These are phyloP conservation scores for Clonostachys rosea DNA, from an alignment of 2,329 filamentous ascomycete species.

Conservation along the genomic window DNA sequence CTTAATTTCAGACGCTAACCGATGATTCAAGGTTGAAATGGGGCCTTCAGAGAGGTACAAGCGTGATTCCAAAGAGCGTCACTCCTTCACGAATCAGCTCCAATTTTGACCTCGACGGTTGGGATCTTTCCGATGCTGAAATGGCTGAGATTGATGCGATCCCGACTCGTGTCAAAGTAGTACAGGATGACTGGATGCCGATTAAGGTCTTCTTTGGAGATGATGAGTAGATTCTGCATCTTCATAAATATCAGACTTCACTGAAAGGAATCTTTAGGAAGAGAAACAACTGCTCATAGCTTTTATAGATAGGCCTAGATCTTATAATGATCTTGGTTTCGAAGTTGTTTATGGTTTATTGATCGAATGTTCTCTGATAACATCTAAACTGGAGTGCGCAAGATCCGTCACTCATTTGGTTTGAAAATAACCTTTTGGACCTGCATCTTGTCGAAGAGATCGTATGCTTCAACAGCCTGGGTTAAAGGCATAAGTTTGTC, in stretches of 20 bases:
- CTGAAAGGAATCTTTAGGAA: too few species aligned
- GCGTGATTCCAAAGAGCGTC: too few species aligned
- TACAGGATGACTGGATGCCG: conserved; percentile 68
- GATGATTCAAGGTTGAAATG: too few species aligned
- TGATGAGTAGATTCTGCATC: conserved; percentile 54
- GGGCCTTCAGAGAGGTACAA: too few species aligned
- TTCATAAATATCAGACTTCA: too few species aligned
- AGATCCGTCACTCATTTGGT: conserved; percentile 19
- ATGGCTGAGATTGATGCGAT: conserved; percentile 31
- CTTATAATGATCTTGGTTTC: too few species aligned
- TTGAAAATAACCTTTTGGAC: conserved; percentile 71
- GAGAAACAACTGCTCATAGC: too few species aligned
- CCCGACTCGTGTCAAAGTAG: conserved; percentile 77
- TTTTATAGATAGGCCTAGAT: too few species aligned
- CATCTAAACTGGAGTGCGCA: background rate
- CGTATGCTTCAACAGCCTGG: conserved; percentile 63
- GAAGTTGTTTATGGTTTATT: too few species aligned
- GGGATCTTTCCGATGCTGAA: conserved; percentile 13
- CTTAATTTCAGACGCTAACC: too few species aligned
- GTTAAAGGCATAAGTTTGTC: conserved; percentile 69
- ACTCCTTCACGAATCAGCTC: too few species aligned
- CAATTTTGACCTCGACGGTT: conserved; percentile 36
- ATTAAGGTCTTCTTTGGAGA: conserved; percentile 80
- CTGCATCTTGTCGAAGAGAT: conserved; percentile 65
- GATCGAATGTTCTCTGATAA: too few species aligned